Evolutionary conservation across 176 grass and related monocot genomes (phyloP).

Genomic region (Eremochloa ophiuroides): DNA sequence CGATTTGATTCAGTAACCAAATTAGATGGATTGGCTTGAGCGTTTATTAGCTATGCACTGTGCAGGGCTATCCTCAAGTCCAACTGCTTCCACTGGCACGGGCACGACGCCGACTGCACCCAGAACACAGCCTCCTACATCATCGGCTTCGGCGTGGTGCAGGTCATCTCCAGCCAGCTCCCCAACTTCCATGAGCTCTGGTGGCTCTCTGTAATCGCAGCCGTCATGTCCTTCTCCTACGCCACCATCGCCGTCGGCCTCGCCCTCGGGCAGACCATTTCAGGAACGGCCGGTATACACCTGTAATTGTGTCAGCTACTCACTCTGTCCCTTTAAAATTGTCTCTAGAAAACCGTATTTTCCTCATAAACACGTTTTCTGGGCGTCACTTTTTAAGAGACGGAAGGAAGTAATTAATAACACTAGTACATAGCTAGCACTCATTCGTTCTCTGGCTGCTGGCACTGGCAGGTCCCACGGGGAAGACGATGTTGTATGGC

Average conservation of each 20-base stretch:
- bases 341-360: too few species aligned
- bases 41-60: too few species aligned
- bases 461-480: conserved; percentile 21
- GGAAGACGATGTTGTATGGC: conserved; percentile 57
- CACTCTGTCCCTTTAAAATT: too few species aligned
- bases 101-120: conserved; percentile 52
- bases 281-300: too few species aligned
- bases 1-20: too few species aligned
- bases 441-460: too few species aligned
- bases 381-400: too few species aligned
- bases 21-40: too few species aligned
- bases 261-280: conserved; percentile 38
- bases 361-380: too few species aligned
- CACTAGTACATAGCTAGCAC: too few species aligned
- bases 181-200: conserved; percentile 82
- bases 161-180: conserved; percentile 68
- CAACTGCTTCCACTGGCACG: conserved; percentile 61
- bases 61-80: conserved; percentile 67
- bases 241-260: conserved; percentile 65
- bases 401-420: too few species aligned
- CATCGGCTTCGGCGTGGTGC: conserved; percentile 62
- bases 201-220: conserved; percentile 74
- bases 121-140: conserved; percentile 53
- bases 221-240: conserved; percentile 82
- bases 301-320: too few species aligned